Evolutionary conservation across 2,329 filamentous ascomycete species (phyloP), one percentile per base, ranked within the genome.

Genomic region (Trichoderma sp.): DNA sequence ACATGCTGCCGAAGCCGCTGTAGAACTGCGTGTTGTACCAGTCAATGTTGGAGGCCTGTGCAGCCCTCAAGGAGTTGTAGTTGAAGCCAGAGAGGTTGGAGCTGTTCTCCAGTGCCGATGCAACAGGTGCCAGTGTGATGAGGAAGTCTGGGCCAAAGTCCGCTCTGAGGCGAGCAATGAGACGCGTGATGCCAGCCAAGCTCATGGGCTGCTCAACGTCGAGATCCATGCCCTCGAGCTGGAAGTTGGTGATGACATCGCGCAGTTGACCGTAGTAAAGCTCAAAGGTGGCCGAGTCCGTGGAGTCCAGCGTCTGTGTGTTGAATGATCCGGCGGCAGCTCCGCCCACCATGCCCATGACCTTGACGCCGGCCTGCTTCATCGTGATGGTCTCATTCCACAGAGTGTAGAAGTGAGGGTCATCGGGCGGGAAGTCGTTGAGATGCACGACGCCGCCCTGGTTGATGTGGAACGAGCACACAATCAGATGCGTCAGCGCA

Each of bases 21-120:
- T 97, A 97, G 83, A 97, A 97, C 81, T 97, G 95, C 6, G 92
- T 88, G 80, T 97, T 97, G 82, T 97, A 97, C 90, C 94, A 98
- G 1, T 87, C 88, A 35, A 97, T 93, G 73, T 91, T 87, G 12
- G 84, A 83, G 0, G 91, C 91, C 3, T 89, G 85, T 77, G 88
- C 87, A 9, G 87, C 86, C 81, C 97, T 94, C 1, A 97, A 88
- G 21, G 91, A 86, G 29, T 90, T 87, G 82, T 97, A 97, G 80
- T 90, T 89, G 83, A 97, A 97, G 0, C 95, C 95, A 65, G 92
- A 94, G 1, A 97, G 86, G 81, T 94, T 93, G n/a, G 81, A 82
- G 14, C 83, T 82, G 72, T 85, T 83, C 62, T 91, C 88, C n/a
- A 91, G 82, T 0, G 94, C 94, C 0, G 93, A 92, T 0, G 93